Conservation (phyloP, 139 green algal genomes). For the Chlamydomonas sphaeroides region DNA sequence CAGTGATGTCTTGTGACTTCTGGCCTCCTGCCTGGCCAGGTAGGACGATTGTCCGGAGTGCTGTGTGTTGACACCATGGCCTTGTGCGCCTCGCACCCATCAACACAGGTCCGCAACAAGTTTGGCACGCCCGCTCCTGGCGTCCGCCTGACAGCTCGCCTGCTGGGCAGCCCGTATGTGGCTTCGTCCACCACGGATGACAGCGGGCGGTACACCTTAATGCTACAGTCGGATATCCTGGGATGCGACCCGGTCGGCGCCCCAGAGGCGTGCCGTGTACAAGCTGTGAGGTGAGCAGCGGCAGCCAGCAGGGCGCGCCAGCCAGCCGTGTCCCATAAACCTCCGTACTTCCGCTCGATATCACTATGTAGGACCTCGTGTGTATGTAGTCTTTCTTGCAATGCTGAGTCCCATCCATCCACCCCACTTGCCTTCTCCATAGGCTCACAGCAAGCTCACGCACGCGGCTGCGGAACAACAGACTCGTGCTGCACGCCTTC, state of each 20-base stretch:
- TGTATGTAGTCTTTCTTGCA: not conserved
- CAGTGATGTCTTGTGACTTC: no score
- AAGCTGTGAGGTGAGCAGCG: not conserved
- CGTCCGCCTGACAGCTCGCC: not conserved
- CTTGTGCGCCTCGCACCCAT: no score
- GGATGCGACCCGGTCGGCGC: not conserved
- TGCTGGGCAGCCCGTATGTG: not conserved
- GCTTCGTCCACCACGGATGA: not conserved
- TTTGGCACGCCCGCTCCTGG: not conserved
- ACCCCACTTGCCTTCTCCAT: no score
- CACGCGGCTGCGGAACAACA: not conserved
- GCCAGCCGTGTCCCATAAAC: no score
- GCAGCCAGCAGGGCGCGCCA: no score
- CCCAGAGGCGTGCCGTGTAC: not conserved
- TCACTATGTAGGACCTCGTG: no score
- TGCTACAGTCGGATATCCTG: not conserved
- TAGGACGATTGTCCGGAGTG: no score
- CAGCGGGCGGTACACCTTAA: not conserved
- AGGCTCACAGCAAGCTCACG: not conserved
- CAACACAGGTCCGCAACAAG: not conserved
- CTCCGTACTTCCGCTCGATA: no score
- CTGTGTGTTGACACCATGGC: no score
- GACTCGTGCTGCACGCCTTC: not conserved
- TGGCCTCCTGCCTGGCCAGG: no score
- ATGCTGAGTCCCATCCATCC: no score